phyloP scores from a whole-genome alignment of 768 basidiomycete species.

The Serendipita indica region DNA sequence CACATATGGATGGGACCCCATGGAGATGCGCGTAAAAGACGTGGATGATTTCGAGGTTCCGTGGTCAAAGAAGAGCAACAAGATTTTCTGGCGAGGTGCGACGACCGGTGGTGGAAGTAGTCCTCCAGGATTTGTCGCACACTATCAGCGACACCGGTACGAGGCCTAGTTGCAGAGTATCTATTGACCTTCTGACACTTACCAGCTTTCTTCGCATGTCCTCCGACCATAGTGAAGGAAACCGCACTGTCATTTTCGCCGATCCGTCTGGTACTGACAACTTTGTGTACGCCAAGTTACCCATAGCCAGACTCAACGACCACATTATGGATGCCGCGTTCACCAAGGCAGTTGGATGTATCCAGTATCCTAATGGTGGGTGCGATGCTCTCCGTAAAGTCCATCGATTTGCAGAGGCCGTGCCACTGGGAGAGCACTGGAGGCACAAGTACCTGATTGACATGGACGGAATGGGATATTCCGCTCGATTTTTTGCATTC shows the following conservation, averaged over 20 bases:
- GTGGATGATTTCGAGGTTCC: slow-evolving; percentile 73
- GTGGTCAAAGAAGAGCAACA: slow-evolving; percentile 80
- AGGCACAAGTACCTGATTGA: slow-evolving; percentile 85
- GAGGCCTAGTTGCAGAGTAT: slow-evolving; percentile 15
- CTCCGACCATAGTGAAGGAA: slow-evolving; percentile 36
- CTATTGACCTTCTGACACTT: background rate
- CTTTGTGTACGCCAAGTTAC: slow-evolving; percentile 48
- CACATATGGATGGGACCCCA: slow-evolving; percentile 82
- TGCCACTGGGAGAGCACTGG: slow-evolving; percentile 79
- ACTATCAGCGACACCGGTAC: slow-evolving; percentile 79
- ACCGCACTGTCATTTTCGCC: slow-evolving; percentile 53
- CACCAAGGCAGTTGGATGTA: slow-evolving; percentile 55
- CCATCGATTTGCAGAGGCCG: slow-evolving; percentile 59
- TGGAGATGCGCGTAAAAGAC: slow-evolving; percentile 53
- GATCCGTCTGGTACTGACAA: slow-evolving; percentile 43
- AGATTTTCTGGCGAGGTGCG: slow-evolving; percentile 89
- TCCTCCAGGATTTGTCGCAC: slow-evolving; percentile 64
- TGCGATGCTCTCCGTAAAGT: slow-evolving; percentile 43
- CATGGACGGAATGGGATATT: slow-evolving; percentile 92
- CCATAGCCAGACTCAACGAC: slow-evolving; percentile 45
- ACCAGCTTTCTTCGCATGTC: slow-evolving; percentile 63
- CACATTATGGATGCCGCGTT: slow-evolving; percentile 84
- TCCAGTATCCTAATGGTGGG: slow-evolving; percentile 65
- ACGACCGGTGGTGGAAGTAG: slow-evolving; percentile 89
- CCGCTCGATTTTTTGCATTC: slow-evolving; percentile 73